Percentiles rank a stretch among this genome's conserved stretches.
Evolutionary conservation across 371 early-diverging fungal species (phyloP).

Genomic region (Quaeritorhiza haematococci): DNA sequence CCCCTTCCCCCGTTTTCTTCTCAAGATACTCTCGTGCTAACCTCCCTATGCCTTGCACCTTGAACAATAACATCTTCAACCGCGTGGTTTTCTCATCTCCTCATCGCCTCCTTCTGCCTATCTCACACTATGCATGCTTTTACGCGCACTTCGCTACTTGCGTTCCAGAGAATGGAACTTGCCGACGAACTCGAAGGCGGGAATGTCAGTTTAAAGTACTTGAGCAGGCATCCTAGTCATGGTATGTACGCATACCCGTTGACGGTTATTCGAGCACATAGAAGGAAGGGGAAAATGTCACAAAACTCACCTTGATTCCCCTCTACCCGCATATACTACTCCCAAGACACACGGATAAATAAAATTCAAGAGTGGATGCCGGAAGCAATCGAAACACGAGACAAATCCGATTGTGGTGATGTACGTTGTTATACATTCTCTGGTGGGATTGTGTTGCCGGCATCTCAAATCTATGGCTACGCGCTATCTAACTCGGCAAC

Average conservation of each 20-base stretch:
- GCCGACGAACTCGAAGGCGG: constrained; percentile 20
- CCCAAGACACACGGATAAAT: constrained; percentile 54
- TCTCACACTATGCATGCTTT: background rate
- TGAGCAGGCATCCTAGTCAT: constrained; percentile 84
- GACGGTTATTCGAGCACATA: too few relatives aligned
- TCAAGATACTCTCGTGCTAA: too few relatives aligned
- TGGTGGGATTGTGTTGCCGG: too few relatives aligned
- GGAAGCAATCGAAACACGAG: constrained; percentile 41
- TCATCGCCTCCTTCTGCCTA: background rate
- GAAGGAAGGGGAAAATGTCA: too few relatives aligned
- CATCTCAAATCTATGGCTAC: too few relatives aligned
- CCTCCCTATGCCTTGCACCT: too few relatives aligned
- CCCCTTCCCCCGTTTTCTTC: too few relatives aligned
- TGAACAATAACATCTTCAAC: too few relatives aligned
- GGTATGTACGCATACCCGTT: constrained; percentile 11
- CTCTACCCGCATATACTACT: background rate
- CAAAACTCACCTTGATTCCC: background rate
- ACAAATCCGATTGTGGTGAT: constrained; percentile 33
- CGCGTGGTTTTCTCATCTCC: background rate
- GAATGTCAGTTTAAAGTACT: constrained; percentile 67
- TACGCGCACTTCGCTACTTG: constrained; percentile 41
- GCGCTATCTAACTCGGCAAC: too few relatives aligned
- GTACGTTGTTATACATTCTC: background rate
- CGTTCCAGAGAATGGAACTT: constrained; percentile 29
- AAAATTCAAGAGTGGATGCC: constrained; percentile 69